Evolutionary conservation across 1,284 basidiomycete genomes (phyloP).

Genomic region (Trichosporon asahii): DNA sequence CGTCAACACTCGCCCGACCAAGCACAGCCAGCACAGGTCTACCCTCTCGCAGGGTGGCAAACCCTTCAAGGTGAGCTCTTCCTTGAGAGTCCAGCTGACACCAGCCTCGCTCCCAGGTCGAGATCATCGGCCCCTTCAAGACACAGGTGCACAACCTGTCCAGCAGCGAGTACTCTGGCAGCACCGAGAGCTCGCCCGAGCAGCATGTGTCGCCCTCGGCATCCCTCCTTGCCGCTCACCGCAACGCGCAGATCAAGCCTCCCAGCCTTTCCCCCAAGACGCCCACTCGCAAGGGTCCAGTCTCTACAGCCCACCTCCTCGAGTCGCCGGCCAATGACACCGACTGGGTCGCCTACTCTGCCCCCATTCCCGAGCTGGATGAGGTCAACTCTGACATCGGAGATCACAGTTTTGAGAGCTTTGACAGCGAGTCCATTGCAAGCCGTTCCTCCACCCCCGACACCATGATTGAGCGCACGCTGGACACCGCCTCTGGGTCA

Average conservation of each 20-base stretch:
- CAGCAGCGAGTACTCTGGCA: conserved; percentile 1
- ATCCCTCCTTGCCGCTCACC: background rate
- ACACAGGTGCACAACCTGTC: conserved; percentile 15
- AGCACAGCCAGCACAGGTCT: background rate
- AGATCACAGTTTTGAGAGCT: conserved; percentile 10
- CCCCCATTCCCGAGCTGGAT: conserved; percentile 11
- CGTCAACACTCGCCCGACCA: background rate
- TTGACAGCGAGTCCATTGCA: background rate
- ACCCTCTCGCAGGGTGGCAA: background rate
- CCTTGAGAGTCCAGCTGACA: background rate
- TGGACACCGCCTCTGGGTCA: background rate
- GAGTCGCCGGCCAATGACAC: background rate
- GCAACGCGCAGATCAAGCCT: background rate
- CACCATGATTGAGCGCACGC: conserved; percentile 2
- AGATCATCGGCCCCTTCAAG: conserved; percentile 18
- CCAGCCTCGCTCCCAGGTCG: conserved; percentile 9
- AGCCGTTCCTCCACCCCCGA: conserved; percentile 2
- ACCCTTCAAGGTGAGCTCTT: background rate
- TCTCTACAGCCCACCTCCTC: background rate
- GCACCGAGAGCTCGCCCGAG: background rate
- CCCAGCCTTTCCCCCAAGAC: background rate
- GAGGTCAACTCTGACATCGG: background rate
- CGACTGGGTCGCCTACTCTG: conserved; percentile 19
- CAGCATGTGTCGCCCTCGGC: background rate
- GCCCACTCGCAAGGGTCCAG: background rate